A percentile compares a stretch with the other conserved stretches of the same genome.
phyloP scores from a whole-genome alignment of 140 eudicot species.

The Anethum foeniculum region DNA sequence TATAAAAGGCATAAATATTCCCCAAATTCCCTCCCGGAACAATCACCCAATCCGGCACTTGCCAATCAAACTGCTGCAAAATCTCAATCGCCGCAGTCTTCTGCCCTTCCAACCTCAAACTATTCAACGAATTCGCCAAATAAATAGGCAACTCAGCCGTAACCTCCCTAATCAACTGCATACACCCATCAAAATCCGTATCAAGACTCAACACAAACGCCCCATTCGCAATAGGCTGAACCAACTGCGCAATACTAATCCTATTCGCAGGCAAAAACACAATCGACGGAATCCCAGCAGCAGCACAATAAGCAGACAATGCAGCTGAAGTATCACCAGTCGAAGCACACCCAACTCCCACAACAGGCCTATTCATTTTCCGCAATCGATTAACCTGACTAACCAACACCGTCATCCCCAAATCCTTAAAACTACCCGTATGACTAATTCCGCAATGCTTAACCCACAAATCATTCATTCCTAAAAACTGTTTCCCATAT shows the following conservation, averaged over 20 bases:
- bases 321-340: constrained; percentile 55
- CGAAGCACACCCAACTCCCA: constrained; percentile 49
- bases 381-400: constrained; percentile 49
- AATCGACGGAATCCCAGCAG: constrained; percentile 52
- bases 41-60: constrained; percentile 58
- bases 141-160: constrained; percentile 47
- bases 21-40: constrained; percentile 61
- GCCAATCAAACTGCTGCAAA: constrained; percentile 58
- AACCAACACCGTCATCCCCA: constrained; percentile 57
- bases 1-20: constrained; percentile 49
- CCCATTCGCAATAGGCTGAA: constrained; percentile 50
- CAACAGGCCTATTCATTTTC: constrained; percentile 37
- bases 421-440: constrained; percentile 50
- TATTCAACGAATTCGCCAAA: constrained; percentile 47
- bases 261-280: constrained; percentile 45
- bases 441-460: constrained; percentile 62
- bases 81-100: constrained; percentile 56
- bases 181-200: constrained; percentile 59
- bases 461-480: constrained; percentile 54
- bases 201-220: constrained; percentile 51
- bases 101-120: constrained; percentile 51
- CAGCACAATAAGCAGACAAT: constrained; percentile 46
- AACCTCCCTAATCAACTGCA: constrained; percentile 45
- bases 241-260: constrained; percentile 48
- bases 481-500: constrained; percentile 41